Base-by-base conservation (phyloP, 768 basidiomycete species). In the Coprinopsis strossmayeri region DNA sequence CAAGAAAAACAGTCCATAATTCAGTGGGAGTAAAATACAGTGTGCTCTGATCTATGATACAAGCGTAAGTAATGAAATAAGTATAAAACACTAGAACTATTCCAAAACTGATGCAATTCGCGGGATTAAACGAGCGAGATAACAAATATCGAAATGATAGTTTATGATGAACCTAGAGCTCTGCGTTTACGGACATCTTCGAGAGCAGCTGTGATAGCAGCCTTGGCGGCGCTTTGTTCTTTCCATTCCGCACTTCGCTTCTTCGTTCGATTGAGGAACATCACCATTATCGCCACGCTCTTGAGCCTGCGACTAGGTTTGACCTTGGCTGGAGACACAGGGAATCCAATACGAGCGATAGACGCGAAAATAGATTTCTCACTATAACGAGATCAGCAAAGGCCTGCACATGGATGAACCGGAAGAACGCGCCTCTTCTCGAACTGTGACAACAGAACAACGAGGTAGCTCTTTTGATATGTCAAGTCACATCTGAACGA, bases 401-500 rank as follows among this genome's bases (percentile, higher is more conserved):
- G n/a, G n/a, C n/a, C n/a, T n/a, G n/a, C n/a, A n/a, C n/a, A n/a
- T n/a, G n/a, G n/a, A n/a, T n/a, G n/a, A 49, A 44, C 5, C 51
- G n/a, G 9, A 32, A 21, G 5, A n/a, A 46, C n/a, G 75, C 53
- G 89, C 89, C 81, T 84, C 58, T 75, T 78, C 68, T 90, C 84
- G 49, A 83, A 80, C 49, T 77, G 74, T 18, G 76, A 61, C 21
- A 96, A 66, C n/a, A 94, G 70, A 2, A 82, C 66, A 7, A 93
- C 69, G 10, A 98, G 72, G 62, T 97, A 97, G 40, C 77, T 70
- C 62, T 99, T 99, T 69, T 98, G 96, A 58, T 91, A 82, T 13
- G 75, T 71, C 38, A 97, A 72, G 56, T 82, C 83, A 50, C 71
- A 72, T 27, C 95, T 78, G 71, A 96, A 79, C 0, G 74, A 73